Evolutionary conservation across 768 basidiomycete genomes (phyloP), one percentile per base, ranked within the genome.

Genomic region (Postia placenta): DNA sequence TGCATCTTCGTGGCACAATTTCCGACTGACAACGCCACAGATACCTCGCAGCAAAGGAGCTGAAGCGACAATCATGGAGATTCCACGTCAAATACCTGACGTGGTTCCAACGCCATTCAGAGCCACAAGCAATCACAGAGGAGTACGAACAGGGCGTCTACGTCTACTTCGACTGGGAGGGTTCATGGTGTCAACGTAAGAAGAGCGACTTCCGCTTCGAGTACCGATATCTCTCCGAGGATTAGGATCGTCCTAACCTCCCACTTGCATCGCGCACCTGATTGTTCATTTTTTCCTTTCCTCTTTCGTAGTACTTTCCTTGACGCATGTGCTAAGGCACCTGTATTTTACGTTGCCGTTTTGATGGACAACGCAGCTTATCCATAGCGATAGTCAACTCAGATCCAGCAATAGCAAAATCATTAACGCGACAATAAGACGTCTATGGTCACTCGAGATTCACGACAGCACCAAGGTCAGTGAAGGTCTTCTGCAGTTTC

Each of bases 61-160:
- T 99, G 55, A 98, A 98, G 72, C 79, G 88, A 43, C 95, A 97
- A 64, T 93, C 92, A 35, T 99, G 96, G 96, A 83, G 96, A 42
- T 99, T 98, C 76, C 96, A 99, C 67, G 90, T 97, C 53, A 97
- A 98, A 69, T 99, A 97, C 65, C 72, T 99, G 52, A 99, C 96
- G 25, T 99, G 96, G 94, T 99, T 99, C 81, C 96, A 98, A 67
- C 82, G 96, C 30, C 92, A 96, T 61, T 93, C 92, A 20, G 94
- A 98, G 62, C 96, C 96, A 7, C 92, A 95, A 62, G 93, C 93
- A 1, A 97, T 99, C 65, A 99, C 96, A 45, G 95, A 98, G 59
- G 95, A 98, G 65, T 99, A 97, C 66, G 96, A 99, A 69, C 94
- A 98, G 71, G 96, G 96, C 12, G 92, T 96, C 12, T 99, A 99